Base-by-base conservation (phyloP, 2,329 filamentous ascomycete species). In the Fusarium ambrosium region DNA sequence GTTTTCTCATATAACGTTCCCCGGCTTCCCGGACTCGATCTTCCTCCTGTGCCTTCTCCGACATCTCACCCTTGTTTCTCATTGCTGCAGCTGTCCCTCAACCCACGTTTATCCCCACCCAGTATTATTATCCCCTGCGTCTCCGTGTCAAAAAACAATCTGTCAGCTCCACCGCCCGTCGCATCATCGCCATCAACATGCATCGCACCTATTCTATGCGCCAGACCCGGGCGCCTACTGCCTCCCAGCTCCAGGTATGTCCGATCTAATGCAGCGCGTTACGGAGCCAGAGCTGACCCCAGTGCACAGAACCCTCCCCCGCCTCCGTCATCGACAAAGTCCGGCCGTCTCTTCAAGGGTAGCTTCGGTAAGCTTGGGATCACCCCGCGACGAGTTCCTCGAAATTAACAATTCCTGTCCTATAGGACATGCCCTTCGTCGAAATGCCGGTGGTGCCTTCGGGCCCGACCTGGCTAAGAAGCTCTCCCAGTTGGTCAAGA, bases 151-250 rank as follows among this genome's bases (percentile, higher is more conserved):
- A 66, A 71, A 71, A 69, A 67, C 63, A 68, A 69, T 70, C 64
- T 69, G 53, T 72, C 70, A 72, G 62, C 77, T 72, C 77, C 75
- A 75, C 75, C 56, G 59, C 70, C 62, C 63, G 56, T 74, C 78
- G 66, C 68, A 78, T 69, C 74, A 75, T 56, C 70, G 71, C 65
- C 65, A 74, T 48, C 85, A 86, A 72, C 67, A 99, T 99, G 96
- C 97, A 99, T 91, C 95, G 96, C 85, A 98, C 97, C 77, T 99
- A 98, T 85, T 98, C 95, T 80, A 97, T 98, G 97, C 95, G 97
- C 92, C 94, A 97, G 86, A 93, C 94, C 85, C 93, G 97, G 89
- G 95, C 95, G 85, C 97, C 97, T 59, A 99, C 97, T 77, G 97
- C 97, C 81, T 97, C 95, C 81, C 89, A 91, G 81, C 87, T 91